Evolutionary conservation across 441 rosid genomes (phyloP).

Genomic region (Syzygium malaccense): DNA sequence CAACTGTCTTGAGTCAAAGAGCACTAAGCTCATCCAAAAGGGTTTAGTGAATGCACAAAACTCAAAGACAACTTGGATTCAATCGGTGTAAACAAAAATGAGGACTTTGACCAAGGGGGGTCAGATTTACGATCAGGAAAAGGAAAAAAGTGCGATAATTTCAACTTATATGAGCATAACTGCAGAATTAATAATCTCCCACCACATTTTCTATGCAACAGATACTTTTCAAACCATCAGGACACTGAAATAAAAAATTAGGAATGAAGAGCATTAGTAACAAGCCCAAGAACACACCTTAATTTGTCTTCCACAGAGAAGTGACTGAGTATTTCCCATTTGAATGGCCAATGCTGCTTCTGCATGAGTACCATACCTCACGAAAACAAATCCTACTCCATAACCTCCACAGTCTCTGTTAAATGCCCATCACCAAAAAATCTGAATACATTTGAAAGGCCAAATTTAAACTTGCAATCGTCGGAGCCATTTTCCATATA

Average conservation of each 20-base stretch:
- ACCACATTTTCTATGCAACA: not conserved
- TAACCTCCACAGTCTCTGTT: not conserved
- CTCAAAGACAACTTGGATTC: not conserved
- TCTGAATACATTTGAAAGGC: not conserved
- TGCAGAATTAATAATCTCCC: not conserved
- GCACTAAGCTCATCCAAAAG: too few species aligned
- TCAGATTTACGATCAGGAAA: not conserved
- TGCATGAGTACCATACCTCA: constrained; percentile 75
- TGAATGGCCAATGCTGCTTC: constrained; percentile 94
- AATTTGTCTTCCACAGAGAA: constrained; percentile 74
- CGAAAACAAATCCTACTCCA: constrained; percentile 58
- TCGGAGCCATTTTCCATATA: not conserved
- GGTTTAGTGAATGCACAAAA: not conserved
- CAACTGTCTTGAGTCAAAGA: not conserved
- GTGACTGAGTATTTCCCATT: constrained; percentile 73
- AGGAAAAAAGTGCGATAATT: not conserved
- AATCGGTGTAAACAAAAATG: not conserved
- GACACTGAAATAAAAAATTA: not conserved
- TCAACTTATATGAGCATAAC: not conserved
- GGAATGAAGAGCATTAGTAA: not conserved
- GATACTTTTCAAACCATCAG: not conserved
- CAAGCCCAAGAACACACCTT: constrained; percentile 37
- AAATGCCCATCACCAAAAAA: not conserved
- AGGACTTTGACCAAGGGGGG: not conserved
- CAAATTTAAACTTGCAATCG: not conserved